These are phyloP conservation scores for Corymbia calophylla DNA, from an alignment of 441 rosid species.

Conservation along the genomic window DNA sequence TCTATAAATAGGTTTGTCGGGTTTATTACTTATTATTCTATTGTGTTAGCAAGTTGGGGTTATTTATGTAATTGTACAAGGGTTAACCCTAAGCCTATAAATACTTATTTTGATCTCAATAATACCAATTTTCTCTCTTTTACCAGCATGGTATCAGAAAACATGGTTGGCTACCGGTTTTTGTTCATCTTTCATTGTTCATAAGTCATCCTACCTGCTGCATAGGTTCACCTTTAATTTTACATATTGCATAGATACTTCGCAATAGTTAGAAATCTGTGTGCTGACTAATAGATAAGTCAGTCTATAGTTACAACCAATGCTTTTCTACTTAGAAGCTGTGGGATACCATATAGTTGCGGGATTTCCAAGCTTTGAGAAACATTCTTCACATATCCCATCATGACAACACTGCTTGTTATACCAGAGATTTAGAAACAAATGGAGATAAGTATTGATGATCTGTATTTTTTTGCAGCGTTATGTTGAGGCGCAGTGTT, in stretches of 20 bases:
- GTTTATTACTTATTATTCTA: too few species aligned
- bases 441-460: not conserved
- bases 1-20: not conserved
- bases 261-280: not conserved
- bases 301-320: not conserved
- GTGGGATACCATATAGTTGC: not conserved
- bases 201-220: not conserved
- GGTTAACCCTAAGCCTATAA: too few species aligned
- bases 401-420: not conserved
- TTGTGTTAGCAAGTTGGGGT: too few species aligned
- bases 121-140: too few species aligned
- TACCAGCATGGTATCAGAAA: too few species aligned
- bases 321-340: not conserved
- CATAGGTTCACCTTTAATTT: not conserved
- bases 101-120: too few species aligned
- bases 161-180: not conserved
- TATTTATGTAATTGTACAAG: too few species aligned
- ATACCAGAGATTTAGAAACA: not conserved
- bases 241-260: not conserved
- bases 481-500: constrained; percentile 93
- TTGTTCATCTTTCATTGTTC: not conserved
- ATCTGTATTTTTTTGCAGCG: constrained; percentile 49
- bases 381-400: not conserved
- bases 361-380: not conserved
- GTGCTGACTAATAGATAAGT: not conserved